These are phyloP conservation scores for Cyclanthera cordifolia DNA, from an alignment of 306 rosid species.

Conservation along the genomic window DNA sequence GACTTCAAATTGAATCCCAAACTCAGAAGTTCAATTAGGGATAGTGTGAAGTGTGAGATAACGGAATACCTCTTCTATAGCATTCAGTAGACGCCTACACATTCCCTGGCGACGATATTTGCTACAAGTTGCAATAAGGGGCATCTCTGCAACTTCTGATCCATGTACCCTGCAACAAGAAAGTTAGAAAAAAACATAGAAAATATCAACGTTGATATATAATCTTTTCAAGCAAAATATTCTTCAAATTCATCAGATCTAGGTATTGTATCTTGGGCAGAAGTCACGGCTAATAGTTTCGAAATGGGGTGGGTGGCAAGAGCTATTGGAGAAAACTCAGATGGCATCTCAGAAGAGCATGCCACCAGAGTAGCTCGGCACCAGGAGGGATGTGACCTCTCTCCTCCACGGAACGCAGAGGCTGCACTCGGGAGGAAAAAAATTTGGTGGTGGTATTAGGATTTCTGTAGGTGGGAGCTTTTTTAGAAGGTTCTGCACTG, in stretches of 20 bases:
- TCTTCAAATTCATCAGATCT: not conserved
- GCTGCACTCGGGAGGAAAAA: too few relatives aligned
- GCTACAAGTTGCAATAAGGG: conserved; percentile 93
- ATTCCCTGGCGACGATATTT: conserved; percentile 85
- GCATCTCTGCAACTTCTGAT: conserved; percentile 83
- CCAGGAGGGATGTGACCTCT: too few relatives aligned
- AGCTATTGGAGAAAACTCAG: too few relatives aligned
- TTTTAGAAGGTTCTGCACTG: too few relatives aligned
- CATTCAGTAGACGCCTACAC: conserved; percentile 74
- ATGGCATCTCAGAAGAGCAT: too few relatives aligned
- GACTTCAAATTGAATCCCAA: not conserved
- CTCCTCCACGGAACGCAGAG: too few relatives aligned
- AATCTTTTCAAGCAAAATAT: not conserved
- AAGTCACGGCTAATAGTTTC: too few relatives aligned
- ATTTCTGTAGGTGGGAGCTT: too few relatives aligned
- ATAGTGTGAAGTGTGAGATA: not conserved
- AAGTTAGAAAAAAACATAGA: not conserved
- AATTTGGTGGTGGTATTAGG: too few relatives aligned
- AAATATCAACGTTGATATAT: not conserved
- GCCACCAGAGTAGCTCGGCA: not conserved
- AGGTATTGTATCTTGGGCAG: too few relatives aligned
- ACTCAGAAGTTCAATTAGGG: not conserved
- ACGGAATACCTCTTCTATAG: conserved; percentile 60
- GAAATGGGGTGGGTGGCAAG: too few relatives aligned
- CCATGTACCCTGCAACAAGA: conserved; percentile 72